Evolutionary conservation across 176 grass and related monocot species (phyloP), one percentile per base, ranked within the genome.

Genomic region (Cenchrus fungigraminus): DNA sequence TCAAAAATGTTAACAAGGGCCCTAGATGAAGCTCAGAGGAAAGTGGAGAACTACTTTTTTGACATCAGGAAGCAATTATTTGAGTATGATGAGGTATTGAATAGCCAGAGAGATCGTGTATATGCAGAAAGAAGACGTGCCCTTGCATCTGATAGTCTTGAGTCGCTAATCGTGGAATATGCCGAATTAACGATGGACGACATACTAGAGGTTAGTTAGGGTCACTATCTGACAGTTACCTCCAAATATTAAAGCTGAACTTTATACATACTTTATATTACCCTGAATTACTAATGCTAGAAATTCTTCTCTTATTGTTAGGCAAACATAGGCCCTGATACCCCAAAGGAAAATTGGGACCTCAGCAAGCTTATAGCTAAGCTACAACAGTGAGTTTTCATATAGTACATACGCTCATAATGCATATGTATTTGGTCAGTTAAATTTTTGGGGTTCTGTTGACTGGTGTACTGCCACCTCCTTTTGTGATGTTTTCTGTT

Each of bases 31-130:
- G 96, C 96, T 84, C 96, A 98, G 79, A 83, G 93, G 79, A 98
- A 98, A 86, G 96, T 98, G 65, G 96, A 98, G 85, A 98, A 98
- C 71, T 95, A 98, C 89, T 98, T 98, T 81, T 98, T 98, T 66
- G 96, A 98, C 86, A 95, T 94, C 79, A 90, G 96, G 81, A 98
- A 98, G 83, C 96, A 95, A 78, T 74, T 98, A 74, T 98, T 98
- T 29, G 96, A 98, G 72, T 98, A 92, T 90, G 96, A 98, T 78
- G 96, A 98, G 80, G 96, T 98, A 71, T 91, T 98, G 74, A 98
- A 98, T 86, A 98, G 93, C 80, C 96, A 98, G 56, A 84, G 96
- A 83, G 96, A 98, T 85, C 87, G 96, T 73, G 93, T 95, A 50
- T 98, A 98, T 67, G 93, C 96, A 66, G 96, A 98, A 90, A 80